Percentiles rank a stretch among this genome's conserved stretches.
These are phyloP conservation scores for Epichloe festucae DNA, from an alignment of 2,329 filamentous ascomycete genomes.

Conservation along the genomic window DNA sequence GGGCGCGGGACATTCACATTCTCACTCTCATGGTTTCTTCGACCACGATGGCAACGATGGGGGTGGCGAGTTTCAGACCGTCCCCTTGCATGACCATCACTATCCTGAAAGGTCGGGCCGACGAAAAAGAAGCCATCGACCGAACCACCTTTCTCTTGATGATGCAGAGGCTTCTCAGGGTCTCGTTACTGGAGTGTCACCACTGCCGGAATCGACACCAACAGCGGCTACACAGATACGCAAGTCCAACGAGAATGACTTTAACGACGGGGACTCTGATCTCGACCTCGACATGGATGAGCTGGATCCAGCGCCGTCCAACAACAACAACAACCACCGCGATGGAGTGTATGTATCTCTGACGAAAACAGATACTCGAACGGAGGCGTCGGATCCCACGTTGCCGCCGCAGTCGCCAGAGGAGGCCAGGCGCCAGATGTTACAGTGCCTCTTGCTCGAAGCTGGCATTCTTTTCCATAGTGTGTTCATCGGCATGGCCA, in stretches of 20 bases:
- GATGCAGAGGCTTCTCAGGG: conserved; percentile 40
- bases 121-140: conserved; percentile 27
- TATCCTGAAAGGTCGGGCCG: conserved; percentile 23
- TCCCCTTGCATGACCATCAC: conserved; percentile 8
- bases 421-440: conserved; percentile 51
- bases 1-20: conserved; percentile 48
- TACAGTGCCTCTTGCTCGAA: conserved; percentile 70
- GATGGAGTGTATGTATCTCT: conserved; percentile 20
- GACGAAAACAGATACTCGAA: conserved; percentile 11
- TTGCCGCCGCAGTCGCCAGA: conserved; percentile 28
- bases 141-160: conserved; percentile 35
- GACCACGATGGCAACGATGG: conserved; percentile 35
- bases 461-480: conserved; percentile 77
- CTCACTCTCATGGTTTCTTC: conserved; percentile 35
- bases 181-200: conserved; percentile 45
- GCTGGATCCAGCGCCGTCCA: conserved; percentile 31
- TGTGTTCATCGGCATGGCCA: conserved; percentile 77
- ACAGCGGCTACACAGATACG: conserved; percentile 11
- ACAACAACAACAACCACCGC: conserved; percentile 13
- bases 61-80: conserved; percentile 17
- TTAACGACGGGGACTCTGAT: conserved; percentile 38
- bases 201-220: conserved; percentile 42
- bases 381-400: conserved; percentile 8
- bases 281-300: conserved; percentile 49
- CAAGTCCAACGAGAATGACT: conserved; percentile 19